These are phyloP conservation scores for Pseudocercospora fuligena DNA, from an alignment of 2,329 filamentous ascomycete genomes.

Conservation along the genomic window DNA sequence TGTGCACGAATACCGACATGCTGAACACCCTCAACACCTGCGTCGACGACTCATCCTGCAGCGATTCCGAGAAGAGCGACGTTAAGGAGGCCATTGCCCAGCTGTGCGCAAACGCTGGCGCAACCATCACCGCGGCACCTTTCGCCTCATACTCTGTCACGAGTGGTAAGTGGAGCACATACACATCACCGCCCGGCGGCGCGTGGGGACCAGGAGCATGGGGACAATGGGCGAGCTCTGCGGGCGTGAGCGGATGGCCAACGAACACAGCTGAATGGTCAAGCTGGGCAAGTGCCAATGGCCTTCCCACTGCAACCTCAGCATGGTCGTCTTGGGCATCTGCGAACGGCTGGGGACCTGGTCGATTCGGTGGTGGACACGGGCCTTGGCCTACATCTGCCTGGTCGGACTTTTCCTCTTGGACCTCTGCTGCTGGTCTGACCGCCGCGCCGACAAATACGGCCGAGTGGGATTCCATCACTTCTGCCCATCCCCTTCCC, in stretches of 20 bases:
- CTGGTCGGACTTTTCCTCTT: constrained; percentile 29
- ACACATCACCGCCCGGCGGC: constrained; percentile 4
- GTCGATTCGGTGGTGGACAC: constrained; percentile 16
- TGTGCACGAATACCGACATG: constrained; percentile 31
- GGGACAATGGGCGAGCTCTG: constrained; percentile 25
- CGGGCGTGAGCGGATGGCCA: constrained; percentile 26
- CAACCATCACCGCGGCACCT: constrained; percentile 31
- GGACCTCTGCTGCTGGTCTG: constrained; percentile 34
- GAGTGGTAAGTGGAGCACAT: constrained; percentile 29
- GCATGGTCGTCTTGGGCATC: constrained; percentile 39
- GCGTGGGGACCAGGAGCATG: constrained; percentile 18
- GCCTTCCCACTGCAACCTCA: constrained; percentile 34
- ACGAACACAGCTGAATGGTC: constrained; percentile 31
- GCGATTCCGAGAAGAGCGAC: constrained; percentile 31
- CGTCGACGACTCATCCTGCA: constrained; percentile 32
- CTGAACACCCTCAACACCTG: constrained; percentile 33
- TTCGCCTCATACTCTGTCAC: constrained; percentile 35
- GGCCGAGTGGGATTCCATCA: constrained; percentile 37
- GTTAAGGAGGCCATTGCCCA: constrained; percentile 36
- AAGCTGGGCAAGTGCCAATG: constrained; percentile 30
- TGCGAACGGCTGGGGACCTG: constrained; percentile 27
- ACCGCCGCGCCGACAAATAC: constrained; percentile 35
- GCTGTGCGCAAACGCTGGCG: constrained; percentile 37
- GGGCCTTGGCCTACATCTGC: constrained; percentile 23
- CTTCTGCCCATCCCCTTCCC: constrained; percentile 37